Conservation (phyloP, 2,329 filamentous ascomycete species). For the Kalmusia sp. region DNA sequence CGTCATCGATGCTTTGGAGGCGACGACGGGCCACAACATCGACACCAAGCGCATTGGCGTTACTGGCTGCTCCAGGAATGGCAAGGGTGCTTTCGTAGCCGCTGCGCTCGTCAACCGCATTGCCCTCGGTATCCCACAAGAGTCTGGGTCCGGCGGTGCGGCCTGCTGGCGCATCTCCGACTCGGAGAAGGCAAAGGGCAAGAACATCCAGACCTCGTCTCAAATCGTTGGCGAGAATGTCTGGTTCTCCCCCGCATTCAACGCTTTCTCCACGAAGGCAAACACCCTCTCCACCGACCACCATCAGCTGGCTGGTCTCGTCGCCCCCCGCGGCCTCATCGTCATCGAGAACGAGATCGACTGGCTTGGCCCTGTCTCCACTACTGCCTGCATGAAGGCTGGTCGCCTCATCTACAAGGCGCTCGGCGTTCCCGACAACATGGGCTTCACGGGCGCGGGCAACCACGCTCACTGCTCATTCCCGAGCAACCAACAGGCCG, state of each 20-base stretch:
- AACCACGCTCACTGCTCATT: slow-evolving; percentile 65
- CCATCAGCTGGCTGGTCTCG: slow-evolving; percentile 64
- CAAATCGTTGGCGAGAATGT: slow-evolving; percentile 68
- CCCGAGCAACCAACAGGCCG: slow-evolving; percentile 59
- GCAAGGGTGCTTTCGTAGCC: slow-evolving; percentile 68
- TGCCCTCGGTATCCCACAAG: slow-evolving; percentile 67
- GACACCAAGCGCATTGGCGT: slow-evolving; percentile 55
- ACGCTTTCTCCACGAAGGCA: slow-evolving; percentile 58
- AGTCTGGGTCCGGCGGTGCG: slow-evolving; percentile 67
- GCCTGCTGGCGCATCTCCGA: slow-evolving; percentile 64
- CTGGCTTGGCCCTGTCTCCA: slow-evolving; percentile 65
- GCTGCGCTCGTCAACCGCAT: slow-evolving; percentile 66
- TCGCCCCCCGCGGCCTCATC: slow-evolving; percentile 63
- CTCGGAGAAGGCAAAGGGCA: slow-evolving; percentile 57
- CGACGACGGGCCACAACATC: slow-evolving; percentile 54
- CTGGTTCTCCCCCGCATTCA: slow-evolving; percentile 66
- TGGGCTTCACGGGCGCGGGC: slow-evolving; percentile 65
- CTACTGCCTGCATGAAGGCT: slow-evolving; percentile 65
- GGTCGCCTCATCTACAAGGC: slow-evolving; percentile 62
- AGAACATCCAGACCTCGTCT: slow-evolving; percentile 66
- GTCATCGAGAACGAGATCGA: slow-evolving; percentile 66
- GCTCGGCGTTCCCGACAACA: slow-evolving; percentile 60
- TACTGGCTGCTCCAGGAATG: slow-evolving; percentile 70
- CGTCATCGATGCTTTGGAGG: slow-evolving; percentile 66
- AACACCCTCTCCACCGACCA: slow-evolving; percentile 62